Evolutionary conservation across 208 protist genomes (phyloP), one percentile per base, ranked within the genome.

Genomic region (Naegleria gruberi): DNA sequence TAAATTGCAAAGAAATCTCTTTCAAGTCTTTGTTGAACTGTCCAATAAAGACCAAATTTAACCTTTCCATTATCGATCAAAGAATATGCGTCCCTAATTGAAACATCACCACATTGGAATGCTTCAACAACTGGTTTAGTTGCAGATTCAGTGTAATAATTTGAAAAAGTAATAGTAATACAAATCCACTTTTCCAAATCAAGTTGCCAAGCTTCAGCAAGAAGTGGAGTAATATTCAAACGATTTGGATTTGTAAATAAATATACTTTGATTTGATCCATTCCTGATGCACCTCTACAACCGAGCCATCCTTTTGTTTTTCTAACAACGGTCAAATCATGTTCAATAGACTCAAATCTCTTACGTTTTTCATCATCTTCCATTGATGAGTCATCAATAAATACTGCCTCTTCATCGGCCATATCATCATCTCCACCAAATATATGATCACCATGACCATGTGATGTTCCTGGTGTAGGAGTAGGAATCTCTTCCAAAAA

Each of bases 21-120:
- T 5, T 26, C 12, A 1, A 88, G 4, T 26, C 46, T 4, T 19
- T 88, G 10, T 43, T 65, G 30, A 8, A 88, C 84, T 8, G 84
- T 88, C 84, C 84, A 88, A 88, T 88, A 34, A 3, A 88, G 45
- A 26, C 84, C 84, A 57, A 65, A 88, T 30, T 65, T 51, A 19
- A 43, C n/a, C 42, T 65, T 88, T 40, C 26, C 12, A 43, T 44
- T 40, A 26, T 42, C n/a, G 0, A 46, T 30, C 6, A 85, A 23
- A 30, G 5, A 6, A 0, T 30, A 37, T 86, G 82, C 42, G 23
- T 88, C 84, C 43, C 34, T 65, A 5, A 10, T 1, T 4, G 0
- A 2, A 8, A 8, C 10, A 12, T 40, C 30, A 77, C 84, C 84
- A 42, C 45, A 65, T 65, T 88, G 84, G 45, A 65, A 88, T 42